Evolutionary conservation across 1,284 basidiomycete genomes (phyloP), one percentile per base, ranked within the genome.

Genomic region (Bjerkandera adusta): DNA sequence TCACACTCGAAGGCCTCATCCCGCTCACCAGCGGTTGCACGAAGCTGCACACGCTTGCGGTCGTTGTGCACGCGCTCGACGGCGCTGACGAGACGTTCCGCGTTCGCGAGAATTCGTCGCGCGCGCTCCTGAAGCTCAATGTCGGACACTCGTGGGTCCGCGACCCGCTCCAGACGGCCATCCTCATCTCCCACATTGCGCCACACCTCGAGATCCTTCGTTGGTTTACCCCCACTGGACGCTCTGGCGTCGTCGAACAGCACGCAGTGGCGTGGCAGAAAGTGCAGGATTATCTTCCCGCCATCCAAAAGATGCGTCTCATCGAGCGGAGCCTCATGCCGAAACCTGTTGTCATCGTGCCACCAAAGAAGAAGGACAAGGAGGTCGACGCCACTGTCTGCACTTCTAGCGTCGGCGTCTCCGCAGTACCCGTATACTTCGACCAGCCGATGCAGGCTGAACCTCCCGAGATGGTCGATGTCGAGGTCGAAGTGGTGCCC

Each of bases 101-200:
- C 34, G 64, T 75, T 37, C 71, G 67, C 35, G 59, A 68, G 36
- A 66, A 70, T 11, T 83, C 81, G 34, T 87, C 85, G 26, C 67
- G 72, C 48, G 79, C 84, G 25, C 72, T 89, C 20, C 68, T 78
- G 26, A 79, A 82, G 34, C 66, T 89, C 36, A 79, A 87, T 59
- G 71, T 87, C 40, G 85, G 86, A 11, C 81, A 89, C 63, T 88
- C 86, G 27, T 83, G 79, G 75, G 69, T 81, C 50, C 68, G 68
- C 48, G 83, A 89, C 56, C 74, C 83, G 20, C 71, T 89, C 45
- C 78, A 81, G 50, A 71, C 78, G 12, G 72, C 83, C 21, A 81
- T 89, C 54, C 72, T 85, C 43, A 71, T 89, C 49, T 88, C 85
- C 63, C 85, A 89, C 60, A 66, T 89, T 46, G 77, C 81, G n/a